phyloP scores from a whole-genome alignment of 495 filamentous ascomycete species.

The Lindgomyces ingoldianus region DNA sequence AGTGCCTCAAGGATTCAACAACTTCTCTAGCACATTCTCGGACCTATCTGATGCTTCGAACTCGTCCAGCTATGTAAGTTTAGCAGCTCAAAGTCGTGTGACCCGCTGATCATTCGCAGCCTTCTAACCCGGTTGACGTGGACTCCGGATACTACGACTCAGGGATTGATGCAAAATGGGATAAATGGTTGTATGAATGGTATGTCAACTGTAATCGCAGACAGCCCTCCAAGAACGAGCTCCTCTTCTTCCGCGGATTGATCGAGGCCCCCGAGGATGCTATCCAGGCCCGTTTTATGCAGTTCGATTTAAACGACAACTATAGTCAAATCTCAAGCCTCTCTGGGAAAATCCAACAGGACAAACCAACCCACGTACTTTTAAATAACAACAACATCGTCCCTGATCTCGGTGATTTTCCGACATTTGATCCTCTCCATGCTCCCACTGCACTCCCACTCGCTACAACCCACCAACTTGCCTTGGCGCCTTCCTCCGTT shows the following conservation, averaged over 20 bases:
- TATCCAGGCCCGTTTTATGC: neutral
- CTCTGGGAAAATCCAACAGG: neutral
- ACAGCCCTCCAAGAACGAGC: neutral
- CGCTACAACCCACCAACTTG: too few relatives aligned
- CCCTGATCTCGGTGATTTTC: too few relatives aligned
- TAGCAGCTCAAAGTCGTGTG: neutral
- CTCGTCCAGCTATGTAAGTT: neutral
- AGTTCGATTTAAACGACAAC: neutral
- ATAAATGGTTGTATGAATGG: constrained; percentile 2
- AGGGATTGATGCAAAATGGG: constrained; percentile 8
- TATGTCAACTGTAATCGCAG: neutral
- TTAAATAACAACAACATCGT: too few relatives aligned
- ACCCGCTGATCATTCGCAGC: neutral
- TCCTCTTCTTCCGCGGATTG: neutral
- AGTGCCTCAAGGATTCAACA: neutral
- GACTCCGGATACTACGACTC: constrained; percentile 7
- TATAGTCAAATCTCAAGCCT: neutral
- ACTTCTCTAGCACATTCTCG: too few relatives aligned
- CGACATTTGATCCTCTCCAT: too few relatives aligned
- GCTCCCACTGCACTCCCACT: too few relatives aligned
- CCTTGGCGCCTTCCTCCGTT: too few relatives aligned
- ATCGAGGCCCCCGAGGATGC: neutral
- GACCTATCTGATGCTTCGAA: too few relatives aligned
- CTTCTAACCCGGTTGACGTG: neutral
- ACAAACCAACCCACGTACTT: neutral